Base-by-base conservation (phyloP, 805 yeast species). In the Wickerhamomyces chaumierensis region DNA sequence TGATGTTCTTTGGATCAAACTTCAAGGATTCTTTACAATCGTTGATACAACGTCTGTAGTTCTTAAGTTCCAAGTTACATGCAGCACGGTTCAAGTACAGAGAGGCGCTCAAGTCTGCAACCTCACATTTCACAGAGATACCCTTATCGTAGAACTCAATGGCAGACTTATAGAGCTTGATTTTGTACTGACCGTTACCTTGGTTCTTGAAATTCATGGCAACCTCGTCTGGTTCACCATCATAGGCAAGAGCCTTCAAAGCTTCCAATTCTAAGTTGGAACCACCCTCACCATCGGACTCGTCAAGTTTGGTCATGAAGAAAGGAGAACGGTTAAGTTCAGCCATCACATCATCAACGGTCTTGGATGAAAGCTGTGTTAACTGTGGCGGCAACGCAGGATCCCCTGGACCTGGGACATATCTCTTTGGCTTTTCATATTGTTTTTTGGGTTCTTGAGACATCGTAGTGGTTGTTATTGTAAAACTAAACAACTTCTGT, bases 191-290 rank as follows among this genome's bases (percentile, higher is more conserved):
- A 14, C 86, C 96, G 57, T 94, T 92, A 5, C 98, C 99, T 55
- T 90, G 96, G 43, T 73, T 78, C 46, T 87, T 86, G 65, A 88
- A 92, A 53, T 87, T 88, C 18, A 74, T 68, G 4, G 96, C 96
- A 28, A 87, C 66, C 53, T 92, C 98, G 51, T 81, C 78, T 0
- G 96, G 96, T 45, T 86, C 95, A 34, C 97, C 98, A 36, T 92
- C 98, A 53, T 85, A 87, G 0, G 94, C 95, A 48, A 92, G 65
- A 5, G 95, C 90, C 53, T 80, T 81, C 41, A 92, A 67, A 0
- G 98, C 98, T 54, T 90, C 97, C 15, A 92, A 61, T 37, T 75
- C 79, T 4, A 67, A 53, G 52, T 83, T 84, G 34, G 77, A 81
- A 25, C 87, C 90, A 35, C 83, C 85, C 4, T 71, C 78, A 14